Conservation (phyloP, 768 basidiomycete species). For the Sarcomyxa edulis region DNA sequence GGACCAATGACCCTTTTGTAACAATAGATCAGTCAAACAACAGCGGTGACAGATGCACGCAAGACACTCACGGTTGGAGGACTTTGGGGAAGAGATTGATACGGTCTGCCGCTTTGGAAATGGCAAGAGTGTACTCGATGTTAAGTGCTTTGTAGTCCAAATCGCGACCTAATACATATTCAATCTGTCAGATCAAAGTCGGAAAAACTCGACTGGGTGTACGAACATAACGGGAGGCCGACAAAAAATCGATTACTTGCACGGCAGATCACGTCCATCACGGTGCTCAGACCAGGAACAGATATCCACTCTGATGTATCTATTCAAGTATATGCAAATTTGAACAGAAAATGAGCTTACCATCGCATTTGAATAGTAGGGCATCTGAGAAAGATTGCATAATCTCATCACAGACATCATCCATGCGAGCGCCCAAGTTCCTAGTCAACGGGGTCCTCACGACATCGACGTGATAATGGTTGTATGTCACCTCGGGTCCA, state of each 20-base stretch:
- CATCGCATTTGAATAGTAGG: not conserved
- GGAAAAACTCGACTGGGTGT: not conserved
- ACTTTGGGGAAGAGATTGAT: conserved; percentile 26
- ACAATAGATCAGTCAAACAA: not conserved
- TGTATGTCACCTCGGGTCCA: not conserved
- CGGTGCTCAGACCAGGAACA: not conserved
- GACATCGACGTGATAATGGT: conserved; percentile 5
- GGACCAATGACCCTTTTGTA: conserved; percentile 18
- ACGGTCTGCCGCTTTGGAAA: conserved; percentile 17
- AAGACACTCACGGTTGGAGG: conserved; percentile 26
- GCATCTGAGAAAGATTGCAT: conserved; percentile 1
- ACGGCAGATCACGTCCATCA: conserved; percentile 4
- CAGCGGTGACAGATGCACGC: not conserved
- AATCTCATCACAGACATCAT: conserved; percentile 4
- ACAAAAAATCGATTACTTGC: conserved; percentile 7
- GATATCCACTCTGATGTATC: conserved; percentile 19
- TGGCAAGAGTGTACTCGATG: conserved; percentile 24
- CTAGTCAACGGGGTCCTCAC: conserved; percentile 1
- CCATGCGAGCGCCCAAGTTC: conserved; percentile 2
- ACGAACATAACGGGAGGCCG: conserved; percentile 10
- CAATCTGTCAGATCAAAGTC: not conserved
- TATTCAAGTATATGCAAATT: conserved; percentile 1
- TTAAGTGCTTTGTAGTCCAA: conserved; percentile 22
- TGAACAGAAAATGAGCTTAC: not conserved
- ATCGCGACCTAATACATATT: conserved; percentile 17